A percentile compares a stretch with the other conserved stretches of the same genome.
These are phyloP conservation scores for Populus davidiana DNA, from an alignment of 345 rosid genomes.

Conservation along the genomic window DNA sequence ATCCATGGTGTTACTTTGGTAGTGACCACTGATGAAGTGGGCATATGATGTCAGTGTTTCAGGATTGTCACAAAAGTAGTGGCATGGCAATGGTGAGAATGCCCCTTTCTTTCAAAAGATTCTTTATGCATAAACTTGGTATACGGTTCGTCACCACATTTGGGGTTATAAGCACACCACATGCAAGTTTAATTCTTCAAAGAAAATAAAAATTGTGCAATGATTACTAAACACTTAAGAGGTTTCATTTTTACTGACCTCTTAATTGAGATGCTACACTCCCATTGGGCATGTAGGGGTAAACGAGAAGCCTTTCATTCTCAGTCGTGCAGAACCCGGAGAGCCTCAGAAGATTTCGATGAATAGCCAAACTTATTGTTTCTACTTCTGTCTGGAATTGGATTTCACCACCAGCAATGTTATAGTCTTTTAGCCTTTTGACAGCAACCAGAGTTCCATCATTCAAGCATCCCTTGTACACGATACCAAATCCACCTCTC, in stretches of 20 bases:
- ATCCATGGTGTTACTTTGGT: background rate
- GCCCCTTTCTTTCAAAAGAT: background rate
- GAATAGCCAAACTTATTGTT: constrained; percentile 93
- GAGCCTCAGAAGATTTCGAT: constrained; percentile 94
- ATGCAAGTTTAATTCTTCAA: background rate
- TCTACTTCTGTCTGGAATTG: constrained; percentile 98
- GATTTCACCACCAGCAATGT: constrained; percentile 82
- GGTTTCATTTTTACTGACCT: constrained; percentile 43
- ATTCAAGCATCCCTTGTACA: constrained; percentile 75
- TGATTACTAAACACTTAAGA: background rate
- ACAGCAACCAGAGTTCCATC: constrained; percentile 87
- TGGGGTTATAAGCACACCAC: background rate
- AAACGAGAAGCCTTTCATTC: constrained; percentile 86
- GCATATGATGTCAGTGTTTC: background rate
- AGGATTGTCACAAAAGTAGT: background rate
- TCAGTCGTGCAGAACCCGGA: constrained; percentile 91
- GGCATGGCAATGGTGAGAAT: background rate
- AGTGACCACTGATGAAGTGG: background rate
- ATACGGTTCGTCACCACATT: too few species aligned
- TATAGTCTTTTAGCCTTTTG: constrained; percentile 93
- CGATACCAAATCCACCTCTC: constrained; percentile 91
- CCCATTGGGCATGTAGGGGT: constrained; percentile 94
- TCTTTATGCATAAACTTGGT: background rate
- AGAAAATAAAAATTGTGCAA: background rate
- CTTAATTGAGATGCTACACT: constrained; percentile 90